These are phyloP conservation scores for Cadophora gregata DNA, from an alignment of 2,329 filamentous ascomycete species.

Conservation along the genomic window DNA sequence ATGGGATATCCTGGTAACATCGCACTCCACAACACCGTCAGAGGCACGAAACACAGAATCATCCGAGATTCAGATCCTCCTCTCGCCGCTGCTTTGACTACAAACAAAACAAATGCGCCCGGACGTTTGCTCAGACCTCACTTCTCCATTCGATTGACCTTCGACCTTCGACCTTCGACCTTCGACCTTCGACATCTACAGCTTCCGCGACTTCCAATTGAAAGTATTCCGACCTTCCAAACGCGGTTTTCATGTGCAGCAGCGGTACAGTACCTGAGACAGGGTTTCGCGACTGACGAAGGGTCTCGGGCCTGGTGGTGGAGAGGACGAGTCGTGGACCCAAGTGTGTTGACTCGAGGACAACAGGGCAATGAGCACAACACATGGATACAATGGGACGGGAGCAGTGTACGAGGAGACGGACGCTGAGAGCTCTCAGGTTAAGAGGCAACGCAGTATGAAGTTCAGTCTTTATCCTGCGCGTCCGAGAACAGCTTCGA, in stretches of 20 bases:
- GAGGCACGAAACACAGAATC: conserved; percentile 14
- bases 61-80: conserved; percentile 13
- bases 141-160: conserved; percentile 13
- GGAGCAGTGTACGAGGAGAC: conserved; percentile 24
- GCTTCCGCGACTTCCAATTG: conserved; percentile 2
- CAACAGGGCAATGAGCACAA: conserved; percentile 32
- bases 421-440: conserved; percentile 23
- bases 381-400: conserved; percentile 35
- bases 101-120: conserved; percentile 18
- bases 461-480: conserved; percentile 42
- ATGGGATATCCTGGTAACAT: conserved; percentile 17
- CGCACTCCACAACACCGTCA: conserved; percentile 11
- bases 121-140: conserved; percentile 4
- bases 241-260: conserved; percentile 5
- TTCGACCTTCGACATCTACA: conserved; percentile 7
- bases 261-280: conserved; percentile 12
- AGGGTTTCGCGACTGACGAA: conserved; percentile 27
- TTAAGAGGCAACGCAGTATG: conserved; percentile 38
- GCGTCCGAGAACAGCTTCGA: conserved; percentile 36
- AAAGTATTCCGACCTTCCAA: not conserved
- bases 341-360: conserved; percentile 16
- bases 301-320: conserved; percentile 28
- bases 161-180: conserved; percentile 10
- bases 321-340: conserved; percentile 17
- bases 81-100: conserved; percentile 11